Base-by-base conservation (phyloP, 768 basidiomycete species). In the Xanthoconium purpureum region DNA sequence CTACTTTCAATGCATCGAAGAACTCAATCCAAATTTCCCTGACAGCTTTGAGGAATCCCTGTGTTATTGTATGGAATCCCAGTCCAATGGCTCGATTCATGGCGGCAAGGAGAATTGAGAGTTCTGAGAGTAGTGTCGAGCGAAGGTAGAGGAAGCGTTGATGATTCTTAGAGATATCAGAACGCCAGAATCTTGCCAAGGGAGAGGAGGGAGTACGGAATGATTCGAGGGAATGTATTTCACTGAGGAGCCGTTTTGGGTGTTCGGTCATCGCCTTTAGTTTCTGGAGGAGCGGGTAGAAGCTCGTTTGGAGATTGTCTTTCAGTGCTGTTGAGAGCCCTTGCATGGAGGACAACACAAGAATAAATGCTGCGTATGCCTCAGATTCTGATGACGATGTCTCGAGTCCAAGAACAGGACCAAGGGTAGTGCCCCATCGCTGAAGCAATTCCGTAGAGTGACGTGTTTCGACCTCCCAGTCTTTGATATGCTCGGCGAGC, bases 1-100 rank as follows among this genome's bases (percentile, higher is more conserved):
- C 84, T 5, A 84, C 81, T 9, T 79, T 71, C 18, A 88, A 69
- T 71, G 84, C 86, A 52, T 89, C 84, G 88, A 89, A 91, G 13
- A 91, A 69, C 9, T 82, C 81, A 2, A 75, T 77, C 89, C 89
- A 91, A 35, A 77, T 75, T 38, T 80, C 80, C 50, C 77, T 74
- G 17, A 86, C 18, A 13, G 3, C 11, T 74, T 66, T 88, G 87
- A 55, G 6, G 39, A 42, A 35, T 54, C n/a, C n/a, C n/a, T n/a
- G n/a, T n/a, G n/a, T n/a, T n/a, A 33, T 11, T 35, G 78, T 73
- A 3, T 72, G 61, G 0, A 88, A 74, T 51, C 77, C 75, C 2
- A 74, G 65, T 1, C 71, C 73, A 44, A 87, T 73, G 7, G 87
- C 88, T 29, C 70, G 70, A 54, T 86, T 78, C 43, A 89, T 67